Base-by-base conservation (phyloP, 2,329 filamentous ascomycete genomes). In the Trichoderma polysporum region DNA sequence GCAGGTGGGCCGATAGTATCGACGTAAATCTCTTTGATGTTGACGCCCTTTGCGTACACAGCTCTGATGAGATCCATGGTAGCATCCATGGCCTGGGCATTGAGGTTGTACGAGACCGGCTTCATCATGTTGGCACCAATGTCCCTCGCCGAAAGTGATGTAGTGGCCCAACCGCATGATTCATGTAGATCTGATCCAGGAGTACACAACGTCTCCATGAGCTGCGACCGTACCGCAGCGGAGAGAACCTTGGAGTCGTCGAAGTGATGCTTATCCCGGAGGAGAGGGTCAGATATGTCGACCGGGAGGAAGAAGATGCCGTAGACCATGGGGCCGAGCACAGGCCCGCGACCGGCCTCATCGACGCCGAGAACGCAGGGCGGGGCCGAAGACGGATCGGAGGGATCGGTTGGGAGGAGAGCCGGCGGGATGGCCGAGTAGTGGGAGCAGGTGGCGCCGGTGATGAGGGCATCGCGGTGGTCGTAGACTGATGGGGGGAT, bases 221-320 rank as follows among this genome's bases (percentile, higher is more conserved):
- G 86, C 9, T 84, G 79, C 15, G 91, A 90, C 70, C 94, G 92
- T 41, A 94, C 88, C n/a, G 84, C 81, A 0, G 94, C 87, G 0
- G 91, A 96, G 45, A 98, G 87, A 5, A 93, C 92, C 81, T 98
- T 98, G 77, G 91, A 96, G 83, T 98, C 94, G 83, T 97, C 91
- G 80, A 97, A 97, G 82, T 90, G 91, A 81, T 97, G 90, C 4
- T 88, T 88, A 39, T 87, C 80, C 60, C 92, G 90, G 25, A 98
- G 88, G 31, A 97, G 87, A 1, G 90, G 85, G 75, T 90, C 88
- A 29, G 90, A 86, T 31, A 88, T 82, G 0, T 88, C 84, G 2
- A 92, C 78, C 60, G 96, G 96, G 71, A 96, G 91, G 81, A 86
- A 89, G 80, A 90, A 90, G 73, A 89, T 82, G 70, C 84, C 86